Base-by-base conservation (phyloP, 2,329 filamentous ascomycete genomes). In the Calonectria montana region DNA sequence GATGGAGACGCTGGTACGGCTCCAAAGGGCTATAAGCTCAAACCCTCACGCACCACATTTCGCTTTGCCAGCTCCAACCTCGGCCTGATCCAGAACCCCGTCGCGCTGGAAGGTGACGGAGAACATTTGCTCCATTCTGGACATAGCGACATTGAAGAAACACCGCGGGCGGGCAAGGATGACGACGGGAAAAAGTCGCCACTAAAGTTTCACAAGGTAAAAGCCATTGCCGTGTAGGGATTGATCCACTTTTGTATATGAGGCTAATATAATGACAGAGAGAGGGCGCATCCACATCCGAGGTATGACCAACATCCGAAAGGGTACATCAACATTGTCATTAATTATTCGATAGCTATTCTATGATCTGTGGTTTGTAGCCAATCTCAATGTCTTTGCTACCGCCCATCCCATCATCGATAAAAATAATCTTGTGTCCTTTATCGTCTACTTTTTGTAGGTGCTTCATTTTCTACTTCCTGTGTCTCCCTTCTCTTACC, bases 311-410 rank as follows among this genome's bases (percentile, higher is more conserved):
- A 37, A 8, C 10, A 59, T 2, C n/a, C 4, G 2, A 6, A 27
- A 35, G 27, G n/a, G 2, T 4, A 5, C 13, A 27, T 47, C 16
- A 2, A 43, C 3, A 9, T 47, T 1, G 37, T n/a, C n/a, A 41
- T 25, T 25, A 27, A n/a, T 21, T 21, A 2, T 15, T 18, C 8
- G 1, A 2, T 13, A 71, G 65, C 55, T 71, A 4, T 71, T 71
- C 25, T 71, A 71, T 45, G 69, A 71, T 13, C 25, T 71, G 29
- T 71, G 69, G 69, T 71, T 71, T 23, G 69, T 71, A 12, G 69
- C 69, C 31, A 71, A 71, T 31, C 69, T 71, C 31, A 67, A 66
- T 15, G 65, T 71, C 25, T 71, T 71, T 43, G 64, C 69, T 16
- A 64, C 69, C 21, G 64, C 57, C 18, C 64, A 71, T 57, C 69